phyloP scores from a whole-genome alignment of 305 asterid genomes.

The Plantago coronopus region DNA sequence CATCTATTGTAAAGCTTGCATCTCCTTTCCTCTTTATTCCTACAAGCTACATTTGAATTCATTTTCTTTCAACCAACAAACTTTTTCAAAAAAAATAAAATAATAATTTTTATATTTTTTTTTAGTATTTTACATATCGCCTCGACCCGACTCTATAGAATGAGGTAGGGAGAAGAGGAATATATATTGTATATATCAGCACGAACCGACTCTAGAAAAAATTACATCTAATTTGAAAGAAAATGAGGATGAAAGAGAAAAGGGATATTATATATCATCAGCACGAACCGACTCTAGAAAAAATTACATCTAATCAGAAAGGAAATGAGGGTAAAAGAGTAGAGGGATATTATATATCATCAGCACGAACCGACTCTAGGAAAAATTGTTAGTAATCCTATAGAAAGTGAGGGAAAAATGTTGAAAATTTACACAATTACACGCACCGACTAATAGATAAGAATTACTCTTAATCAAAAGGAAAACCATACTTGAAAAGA shows the following conservation, averaged over 20 bases:
- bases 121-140: too few relatives aligned
- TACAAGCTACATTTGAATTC: constrained; percentile 45
- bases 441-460: not conserved
- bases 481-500: constrained; percentile 20
- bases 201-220: too few relatives aligned
- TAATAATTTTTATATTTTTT: too few relatives aligned
- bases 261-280: constrained; percentile 4
- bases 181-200: too few relatives aligned
- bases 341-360: not conserved
- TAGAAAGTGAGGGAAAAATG: too few relatives aligned
- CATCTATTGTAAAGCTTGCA: constrained; percentile 56
- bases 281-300: not conserved
- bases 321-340: not conserved
- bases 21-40: constrained; percentile 83
- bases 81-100: too few relatives aligned
- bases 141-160: too few relatives aligned
- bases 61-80: not conserved
- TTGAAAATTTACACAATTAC: too few relatives aligned
- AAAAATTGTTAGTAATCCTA: not conserved
- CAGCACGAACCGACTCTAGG: not conserved
- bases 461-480: not conserved
- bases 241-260: not conserved
- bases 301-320: not conserved
- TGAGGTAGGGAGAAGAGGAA: too few relatives aligned
- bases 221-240: too few relatives aligned